Evolutionary conservation across 352 stramenopile species (phyloP).

Genomic region (Plasmopara muralis): DNA sequence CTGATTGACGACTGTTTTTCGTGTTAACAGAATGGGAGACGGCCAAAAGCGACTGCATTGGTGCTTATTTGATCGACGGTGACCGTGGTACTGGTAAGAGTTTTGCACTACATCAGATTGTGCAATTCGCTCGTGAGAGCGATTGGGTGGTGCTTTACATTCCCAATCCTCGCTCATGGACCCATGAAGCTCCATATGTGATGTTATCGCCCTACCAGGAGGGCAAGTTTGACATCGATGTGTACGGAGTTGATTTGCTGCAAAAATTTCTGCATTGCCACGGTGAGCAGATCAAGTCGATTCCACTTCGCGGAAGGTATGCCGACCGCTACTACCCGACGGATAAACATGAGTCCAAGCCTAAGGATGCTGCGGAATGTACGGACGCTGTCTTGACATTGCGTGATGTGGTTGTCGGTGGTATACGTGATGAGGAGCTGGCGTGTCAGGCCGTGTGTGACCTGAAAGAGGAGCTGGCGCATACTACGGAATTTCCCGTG

Average conservation of each 20-base stretch:
- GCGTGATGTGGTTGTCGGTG: conserved; percentile 69
- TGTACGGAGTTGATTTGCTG: conserved; percentile 70
- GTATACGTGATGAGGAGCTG: conserved; percentile 77
- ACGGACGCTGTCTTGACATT: conserved; percentile 59
- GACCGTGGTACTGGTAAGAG: conserved; percentile 79
- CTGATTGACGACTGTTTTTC: conserved; percentile 3
- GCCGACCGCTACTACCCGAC: conserved; percentile 75
- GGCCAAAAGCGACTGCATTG: conserved; percentile 36
- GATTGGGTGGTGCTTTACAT: conserved; percentile 84
- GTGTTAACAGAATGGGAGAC: conserved; percentile 50
- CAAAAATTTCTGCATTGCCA: conserved; percentile 77
- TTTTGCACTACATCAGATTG: conserved; percentile 80
- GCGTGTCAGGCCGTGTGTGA: conserved; percentile 76
- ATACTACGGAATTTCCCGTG: conserved; percentile 79
- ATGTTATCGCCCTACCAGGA: conserved; percentile 74
- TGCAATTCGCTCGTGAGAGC: conserved; percentile 81
- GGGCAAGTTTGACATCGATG: conserved; percentile 83
- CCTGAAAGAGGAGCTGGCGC: conserved; percentile 64
- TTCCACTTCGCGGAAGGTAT: conserved; percentile 65
- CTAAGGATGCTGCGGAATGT: conserved; percentile 51
- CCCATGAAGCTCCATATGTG: conserved; percentile 73
- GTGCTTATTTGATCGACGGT: conserved; percentile 71
- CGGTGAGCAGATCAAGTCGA: conserved; percentile 52
- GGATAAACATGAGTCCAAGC: conserved; percentile 57
- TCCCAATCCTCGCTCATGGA: conserved; percentile 70